These are phyloP conservation scores for Zasmidium citrigriseum DNA, from an alignment of 2,329 filamentous ascomycete species.

Conservation along the genomic window DNA sequence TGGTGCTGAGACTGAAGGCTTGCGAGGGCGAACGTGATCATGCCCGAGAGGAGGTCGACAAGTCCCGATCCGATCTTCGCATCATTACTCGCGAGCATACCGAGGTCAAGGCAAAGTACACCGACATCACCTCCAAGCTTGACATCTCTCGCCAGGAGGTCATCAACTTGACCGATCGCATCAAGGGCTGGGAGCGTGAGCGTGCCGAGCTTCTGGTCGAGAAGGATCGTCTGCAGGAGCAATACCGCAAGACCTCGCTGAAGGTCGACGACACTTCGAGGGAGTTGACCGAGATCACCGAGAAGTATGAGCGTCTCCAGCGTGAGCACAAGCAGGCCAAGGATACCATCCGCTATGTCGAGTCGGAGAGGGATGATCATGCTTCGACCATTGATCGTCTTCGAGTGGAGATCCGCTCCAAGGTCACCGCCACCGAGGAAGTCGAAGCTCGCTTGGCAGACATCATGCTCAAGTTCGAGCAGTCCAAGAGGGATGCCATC, in stretches of 20 bases:
- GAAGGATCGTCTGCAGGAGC: conserved; percentile 32
- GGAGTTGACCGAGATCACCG: conserved; percentile 27
- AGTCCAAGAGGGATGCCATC: conserved; percentile 28
- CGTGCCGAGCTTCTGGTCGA: conserved; percentile 28
- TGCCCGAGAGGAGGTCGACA: conserved; percentile 30
- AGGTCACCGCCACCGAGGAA: conserved; percentile 26
- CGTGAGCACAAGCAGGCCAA: conserved; percentile 29
- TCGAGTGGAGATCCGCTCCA: conserved; percentile 30
- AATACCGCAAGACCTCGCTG: conserved; percentile 28
- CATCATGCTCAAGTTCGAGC: conserved; percentile 26
- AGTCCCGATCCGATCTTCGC: conserved; percentile 28
- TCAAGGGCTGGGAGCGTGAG: conserved; percentile 30
- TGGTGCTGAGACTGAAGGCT: conserved; percentile 22
- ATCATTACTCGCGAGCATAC: conserved; percentile 31
- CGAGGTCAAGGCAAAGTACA: conserved; percentile 29
- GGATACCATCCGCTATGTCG: conserved; percentile 28
- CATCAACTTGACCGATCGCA: conserved; percentile 25
- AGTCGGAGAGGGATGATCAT: conserved; percentile 34
- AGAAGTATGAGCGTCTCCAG: conserved; percentile 27
- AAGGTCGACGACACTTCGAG: conserved; percentile 25
- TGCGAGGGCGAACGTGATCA: conserved; percentile 29
- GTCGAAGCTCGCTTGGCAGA: conserved; percentile 26
- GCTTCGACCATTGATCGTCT: conserved; percentile 28
- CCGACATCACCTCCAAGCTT: conserved; percentile 26
- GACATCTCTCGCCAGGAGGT: conserved; percentile 31